Percentiles rank a stretch among this genome's conserved stretches.
Evolutionary conservation across 1,284 basidiomycete species (phyloP).

Genomic region (Pulveroboletus sp.): DNA sequence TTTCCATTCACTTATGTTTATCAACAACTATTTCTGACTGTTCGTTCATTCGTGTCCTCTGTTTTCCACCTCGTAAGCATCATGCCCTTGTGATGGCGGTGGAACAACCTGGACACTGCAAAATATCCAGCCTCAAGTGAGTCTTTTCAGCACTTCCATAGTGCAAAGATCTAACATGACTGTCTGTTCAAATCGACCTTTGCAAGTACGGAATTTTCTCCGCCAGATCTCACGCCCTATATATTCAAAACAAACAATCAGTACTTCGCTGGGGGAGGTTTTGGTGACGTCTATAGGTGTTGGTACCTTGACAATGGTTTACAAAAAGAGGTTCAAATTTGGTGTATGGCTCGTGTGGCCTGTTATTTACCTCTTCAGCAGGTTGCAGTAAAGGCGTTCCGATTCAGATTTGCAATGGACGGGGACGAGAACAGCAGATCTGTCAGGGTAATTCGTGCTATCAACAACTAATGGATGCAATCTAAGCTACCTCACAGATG

Average conservation of each 20-base stretch:
- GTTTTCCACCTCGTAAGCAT: too few species aligned
- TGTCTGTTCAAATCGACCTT: not conserved
- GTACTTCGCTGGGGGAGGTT: constrained; percentile 9
- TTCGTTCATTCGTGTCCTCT: too few species aligned
- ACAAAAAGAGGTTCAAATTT: constrained; percentile 4
- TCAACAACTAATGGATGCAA: not conserved
- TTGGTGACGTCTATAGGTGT: constrained; percentile 24
- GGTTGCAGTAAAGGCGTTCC: constrained; percentile 24
- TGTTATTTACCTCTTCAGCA: not conserved
- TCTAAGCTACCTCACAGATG: not conserved
- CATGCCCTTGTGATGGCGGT: too few species aligned
- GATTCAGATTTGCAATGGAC: constrained; percentile 1
- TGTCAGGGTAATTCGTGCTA: too few species aligned
- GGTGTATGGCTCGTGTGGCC: not conserved
- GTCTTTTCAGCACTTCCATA: too few species aligned
- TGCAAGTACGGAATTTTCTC: not conserved
- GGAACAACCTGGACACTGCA: too few species aligned
- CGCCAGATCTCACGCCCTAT: constrained; percentile 15
- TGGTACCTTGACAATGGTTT: not conserved
- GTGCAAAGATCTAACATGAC: too few species aligned
- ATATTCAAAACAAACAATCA: not conserved
- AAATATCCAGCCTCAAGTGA: too few species aligned
- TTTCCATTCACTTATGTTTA: too few species aligned
- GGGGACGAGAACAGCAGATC: not conserved
- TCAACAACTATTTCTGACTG: too few species aligned